Percentiles rank a stretch among this genome's conserved stretches.
phyloP scores from a whole-genome alignment of 1,139 yeast species.

The Torulaspora pretoriensis region DNA sequence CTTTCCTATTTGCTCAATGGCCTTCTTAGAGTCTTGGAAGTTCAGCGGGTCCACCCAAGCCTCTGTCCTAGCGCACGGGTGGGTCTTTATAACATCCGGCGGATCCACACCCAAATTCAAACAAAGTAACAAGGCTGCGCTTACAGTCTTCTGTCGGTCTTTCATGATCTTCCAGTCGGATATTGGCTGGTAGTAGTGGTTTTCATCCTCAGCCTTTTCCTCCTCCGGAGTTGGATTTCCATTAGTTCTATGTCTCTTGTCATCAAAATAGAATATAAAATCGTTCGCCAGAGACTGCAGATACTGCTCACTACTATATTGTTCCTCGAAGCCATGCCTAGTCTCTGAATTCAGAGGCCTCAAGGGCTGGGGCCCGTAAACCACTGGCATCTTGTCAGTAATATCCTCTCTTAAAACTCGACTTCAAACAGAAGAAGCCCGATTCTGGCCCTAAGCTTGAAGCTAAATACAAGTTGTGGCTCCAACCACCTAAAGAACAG shows the following conservation, averaged over 20 bases:
- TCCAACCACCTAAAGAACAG: neutral
- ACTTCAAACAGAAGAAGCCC: neutral
- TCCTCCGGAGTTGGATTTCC: constrained; percentile 75
- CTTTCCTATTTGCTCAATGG: constrained; percentile 88
- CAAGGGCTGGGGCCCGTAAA: constrained; percentile 35
- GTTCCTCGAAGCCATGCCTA: constrained; percentile 81
- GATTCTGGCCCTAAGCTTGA: neutral
- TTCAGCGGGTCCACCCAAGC: constrained; percentile 90
- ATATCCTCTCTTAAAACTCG: neutral
- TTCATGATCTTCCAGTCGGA: constrained; percentile 88
- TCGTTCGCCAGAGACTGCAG: constrained; percentile 62
- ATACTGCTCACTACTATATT: constrained; percentile 57
- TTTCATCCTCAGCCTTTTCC: constrained; percentile 43
- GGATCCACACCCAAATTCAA: constrained; percentile 95
- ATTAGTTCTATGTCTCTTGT: constrained; percentile 85
- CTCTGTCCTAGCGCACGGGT: constrained; percentile 88
- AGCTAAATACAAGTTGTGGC: too few relatives aligned
- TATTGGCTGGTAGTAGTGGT: constrained; percentile 61
- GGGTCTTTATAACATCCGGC: constrained; percentile 90
- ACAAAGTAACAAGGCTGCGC: constrained; percentile 88
- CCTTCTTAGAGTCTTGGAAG: constrained; percentile 84
- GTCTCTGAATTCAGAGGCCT: constrained; percentile 52
- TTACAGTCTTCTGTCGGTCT: constrained; percentile 90
- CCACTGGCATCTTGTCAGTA: constrained; percentile 21
- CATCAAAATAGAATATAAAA: constrained; percentile 78